Evolutionary conservation across 2,329 filamentous ascomycete species (phyloP).

Genomic region (Apiospora kogelbergensis): DNA sequence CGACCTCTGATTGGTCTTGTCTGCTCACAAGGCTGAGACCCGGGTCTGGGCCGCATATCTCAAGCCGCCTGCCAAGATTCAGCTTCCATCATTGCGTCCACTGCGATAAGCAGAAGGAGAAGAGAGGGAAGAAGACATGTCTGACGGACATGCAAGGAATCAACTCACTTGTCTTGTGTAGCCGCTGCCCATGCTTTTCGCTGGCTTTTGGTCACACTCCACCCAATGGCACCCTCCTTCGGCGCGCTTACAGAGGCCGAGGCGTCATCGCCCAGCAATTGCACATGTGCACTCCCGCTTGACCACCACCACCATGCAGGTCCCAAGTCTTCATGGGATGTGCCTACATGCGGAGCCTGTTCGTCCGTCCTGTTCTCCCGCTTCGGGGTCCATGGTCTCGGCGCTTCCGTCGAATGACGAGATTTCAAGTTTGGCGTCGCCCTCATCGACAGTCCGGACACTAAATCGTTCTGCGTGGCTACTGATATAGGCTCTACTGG

Average conservation of each 20-base stretch:
- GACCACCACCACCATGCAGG: neutral
- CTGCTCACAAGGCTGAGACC: constrained; percentile 1
- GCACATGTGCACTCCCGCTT: neutral
- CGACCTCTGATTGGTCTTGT: neutral
- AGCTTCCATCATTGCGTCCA: neutral
- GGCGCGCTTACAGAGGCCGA: constrained; percentile 2
- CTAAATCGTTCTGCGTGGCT: neutral
- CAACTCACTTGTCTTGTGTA: neutral
- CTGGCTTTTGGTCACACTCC: neutral
- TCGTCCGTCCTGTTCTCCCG: neutral
- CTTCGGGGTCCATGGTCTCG: neutral
- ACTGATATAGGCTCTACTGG: no score
- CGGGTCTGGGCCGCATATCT: neutral
- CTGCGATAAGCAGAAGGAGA: neutral
- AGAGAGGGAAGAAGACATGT: neutral
- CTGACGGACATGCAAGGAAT: neutral
- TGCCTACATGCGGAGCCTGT: neutral
- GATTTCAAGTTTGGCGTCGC: neutral
- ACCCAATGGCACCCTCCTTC: constrained; percentile 3
- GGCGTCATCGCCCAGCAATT: neutral
- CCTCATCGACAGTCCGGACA: neutral
- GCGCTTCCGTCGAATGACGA: neutral
- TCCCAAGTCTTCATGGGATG: neutral
- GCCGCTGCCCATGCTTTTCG: neutral
- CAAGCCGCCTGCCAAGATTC: neutral